Percentiles rank a stretch among this genome's conserved stretches.
Conservation (phyloP, 78 protist species). For the Diacronema lutheri region DNA sequence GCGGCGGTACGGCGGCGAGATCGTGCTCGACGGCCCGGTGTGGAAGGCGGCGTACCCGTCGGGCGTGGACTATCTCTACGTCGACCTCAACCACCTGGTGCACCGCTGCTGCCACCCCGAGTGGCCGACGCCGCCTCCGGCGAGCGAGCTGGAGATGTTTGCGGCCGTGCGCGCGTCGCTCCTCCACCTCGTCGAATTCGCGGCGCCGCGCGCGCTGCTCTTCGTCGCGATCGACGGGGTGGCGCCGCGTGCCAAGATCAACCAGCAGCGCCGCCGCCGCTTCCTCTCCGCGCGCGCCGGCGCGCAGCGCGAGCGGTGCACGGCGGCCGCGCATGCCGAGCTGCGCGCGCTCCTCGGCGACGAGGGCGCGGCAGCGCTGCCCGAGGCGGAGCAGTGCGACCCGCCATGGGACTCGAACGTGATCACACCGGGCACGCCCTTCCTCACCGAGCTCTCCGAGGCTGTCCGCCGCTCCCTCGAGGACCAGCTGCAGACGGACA, state of each 20-base stretch:
- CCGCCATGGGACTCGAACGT: slow-evolving; percentile 72
- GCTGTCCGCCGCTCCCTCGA: background rate
- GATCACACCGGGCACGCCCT: slow-evolving; percentile 98
- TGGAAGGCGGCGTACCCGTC: too few species aligned
- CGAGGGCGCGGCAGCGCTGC: background rate
- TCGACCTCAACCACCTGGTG: slow-evolving; percentile 2
- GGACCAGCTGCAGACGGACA: slow-evolving; percentile 11
- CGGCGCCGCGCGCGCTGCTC: slow-evolving; percentile 94
- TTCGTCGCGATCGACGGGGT: slow-evolving; percentile 95
- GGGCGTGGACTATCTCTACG: background rate
- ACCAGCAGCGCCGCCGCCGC: slow-evolving; percentile 69
- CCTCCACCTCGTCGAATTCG: slow-evolving; percentile 88
- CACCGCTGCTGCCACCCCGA: background rate
- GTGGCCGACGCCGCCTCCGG: background rate
- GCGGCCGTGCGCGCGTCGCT: slow-evolving; percentile 66
- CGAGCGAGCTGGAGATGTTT: slow-evolving; percentile 79
- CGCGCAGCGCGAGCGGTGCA: background rate
- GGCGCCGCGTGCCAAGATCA: slow-evolving; percentile 98
- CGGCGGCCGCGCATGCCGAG: background rate
- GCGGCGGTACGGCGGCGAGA: too few species aligned
- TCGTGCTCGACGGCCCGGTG: too few species aligned
- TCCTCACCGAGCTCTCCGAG: slow-evolving; percentile 69
- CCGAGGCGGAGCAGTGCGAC: background rate
- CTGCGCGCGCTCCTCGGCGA: background rate
- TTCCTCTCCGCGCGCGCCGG: background rate